Evolutionary conservation across 441 rosid genomes (phyloP).

Genomic region (Eruca vesicaria): DNA sequence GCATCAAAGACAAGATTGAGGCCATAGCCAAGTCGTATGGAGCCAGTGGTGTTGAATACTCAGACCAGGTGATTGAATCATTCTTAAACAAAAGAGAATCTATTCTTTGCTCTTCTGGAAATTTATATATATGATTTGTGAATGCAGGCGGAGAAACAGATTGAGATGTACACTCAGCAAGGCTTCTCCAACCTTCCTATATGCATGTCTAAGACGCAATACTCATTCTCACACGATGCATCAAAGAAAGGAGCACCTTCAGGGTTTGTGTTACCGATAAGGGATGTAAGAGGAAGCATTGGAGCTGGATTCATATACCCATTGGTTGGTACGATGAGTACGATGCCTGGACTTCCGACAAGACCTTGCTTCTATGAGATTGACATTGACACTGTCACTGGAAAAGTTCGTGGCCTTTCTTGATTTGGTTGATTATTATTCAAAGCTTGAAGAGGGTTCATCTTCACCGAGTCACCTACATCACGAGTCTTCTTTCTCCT

Average conservation of each 20-base stretch:
- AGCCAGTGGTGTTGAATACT: conserved; percentile 86
- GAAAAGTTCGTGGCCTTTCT: conserved; percentile 87
- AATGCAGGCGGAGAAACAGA: conserved; percentile 86
- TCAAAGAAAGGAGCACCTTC: conserved; percentile 83
- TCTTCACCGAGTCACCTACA: neutral
- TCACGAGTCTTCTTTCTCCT: neutral
- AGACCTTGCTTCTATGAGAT: conserved; percentile 96
- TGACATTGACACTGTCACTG: conserved; percentile 71
- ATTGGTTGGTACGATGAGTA: conserved; percentile 89
- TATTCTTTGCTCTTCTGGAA: neutral
- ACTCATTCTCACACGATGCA: conserved; percentile 82
- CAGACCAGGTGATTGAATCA: conserved; percentile 68
- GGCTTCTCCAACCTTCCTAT: conserved; percentile 86
- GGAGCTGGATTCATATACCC: conserved; percentile 98
- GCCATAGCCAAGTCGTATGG: conserved; percentile 94
- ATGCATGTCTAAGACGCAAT: conserved; percentile 97
- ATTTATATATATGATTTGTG: neutral
- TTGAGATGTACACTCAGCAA: conserved; percentile 85
- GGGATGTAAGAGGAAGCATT: conserved; percentile 92
- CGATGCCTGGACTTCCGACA: conserved; percentile 98
- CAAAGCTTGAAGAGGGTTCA: neutral
- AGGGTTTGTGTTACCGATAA: conserved; percentile 75
- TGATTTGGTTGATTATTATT: conserved; percentile 25
- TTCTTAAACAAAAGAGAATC: neutral
- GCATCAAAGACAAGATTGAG: conserved; percentile 89